These are phyloP conservation scores for Plasmodium coatneyi DNA, from an alignment of 169 alveolate species.

Conservation along the genomic window DNA sequence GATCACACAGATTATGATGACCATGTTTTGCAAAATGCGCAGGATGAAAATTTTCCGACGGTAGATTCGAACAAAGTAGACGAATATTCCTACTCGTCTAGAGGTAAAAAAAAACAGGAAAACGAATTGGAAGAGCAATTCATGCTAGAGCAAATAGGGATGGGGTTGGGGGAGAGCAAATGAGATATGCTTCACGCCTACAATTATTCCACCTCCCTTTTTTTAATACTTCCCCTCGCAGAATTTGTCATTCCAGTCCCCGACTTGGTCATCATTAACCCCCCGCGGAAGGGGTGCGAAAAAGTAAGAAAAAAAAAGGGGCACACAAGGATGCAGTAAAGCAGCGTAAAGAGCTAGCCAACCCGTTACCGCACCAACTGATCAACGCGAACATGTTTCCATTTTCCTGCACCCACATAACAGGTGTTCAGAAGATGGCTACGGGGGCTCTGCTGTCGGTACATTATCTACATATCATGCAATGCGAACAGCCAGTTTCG, in stretches of 20 bases:
- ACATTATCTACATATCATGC: conserved; percentile 63
- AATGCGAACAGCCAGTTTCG: conserved; percentile 51
- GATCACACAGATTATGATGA: background rate
- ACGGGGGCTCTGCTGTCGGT: conserved; percentile 50
- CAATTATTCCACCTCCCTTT: conserved; percentile 4
- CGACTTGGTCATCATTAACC: conserved; percentile 60
- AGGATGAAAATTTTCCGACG: background rate
- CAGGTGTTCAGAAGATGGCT: conserved; percentile 76
- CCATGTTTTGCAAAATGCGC: background rate
- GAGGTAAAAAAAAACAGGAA: conserved; percentile 38
- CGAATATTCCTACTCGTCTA: background rate
- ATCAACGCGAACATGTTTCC: background rate
- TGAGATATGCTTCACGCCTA: background rate
- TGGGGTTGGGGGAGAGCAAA: background rate
- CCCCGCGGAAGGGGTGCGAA: conserved; percentile 76
- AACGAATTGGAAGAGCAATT: background rate
- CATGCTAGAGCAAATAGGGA: background rate
- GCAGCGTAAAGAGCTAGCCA: background rate
- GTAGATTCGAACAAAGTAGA: background rate
- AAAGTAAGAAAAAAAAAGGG: conserved; percentile 31
- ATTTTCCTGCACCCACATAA: background rate
- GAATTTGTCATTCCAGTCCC: conserved; percentile 75
- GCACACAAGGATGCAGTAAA: background rate
- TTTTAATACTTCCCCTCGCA: background rate
- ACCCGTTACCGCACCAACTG: background rate